A percentile compares a stretch with the other conserved stretches of the same genome.
phyloP scores from a whole-genome alignment of 768 basidiomycete species.

The Cystobasidium onofrii region DNA sequence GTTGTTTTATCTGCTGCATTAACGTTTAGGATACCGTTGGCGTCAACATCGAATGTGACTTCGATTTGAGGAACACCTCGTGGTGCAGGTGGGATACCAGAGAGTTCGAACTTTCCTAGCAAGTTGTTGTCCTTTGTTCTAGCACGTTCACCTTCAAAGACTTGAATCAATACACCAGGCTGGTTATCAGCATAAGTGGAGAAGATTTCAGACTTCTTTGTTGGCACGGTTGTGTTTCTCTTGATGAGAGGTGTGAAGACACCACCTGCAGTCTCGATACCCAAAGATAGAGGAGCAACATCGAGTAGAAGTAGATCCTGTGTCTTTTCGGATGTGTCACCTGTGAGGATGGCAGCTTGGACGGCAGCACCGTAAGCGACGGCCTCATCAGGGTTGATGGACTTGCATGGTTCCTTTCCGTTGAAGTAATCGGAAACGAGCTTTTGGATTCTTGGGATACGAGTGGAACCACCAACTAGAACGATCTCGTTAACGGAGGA shows the following conservation, averaged over 20 bases:
- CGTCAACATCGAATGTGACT: slow-evolving; percentile 96
- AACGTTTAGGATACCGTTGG: slow-evolving; percentile 86
- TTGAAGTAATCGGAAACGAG: slow-evolving; percentile 98
- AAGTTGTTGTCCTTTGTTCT: slow-evolving; percentile 98
- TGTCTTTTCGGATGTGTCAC: slow-evolving; percentile 96
- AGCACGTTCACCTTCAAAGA: slow-evolving; percentile 89
- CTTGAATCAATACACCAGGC: slow-evolving; percentile 95
- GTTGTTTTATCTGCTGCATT: slow-evolving; percentile 61
- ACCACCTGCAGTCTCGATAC: slow-evolving; percentile 98
- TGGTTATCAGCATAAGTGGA: slow-evolving; percentile 98
- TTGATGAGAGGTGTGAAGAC: slow-evolving; percentile 98
- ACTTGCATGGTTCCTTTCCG: slow-evolving; percentile 94
- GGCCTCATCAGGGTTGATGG: slow-evolving; percentile 98
- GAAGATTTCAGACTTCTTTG: slow-evolving; percentile 97
- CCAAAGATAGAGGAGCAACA: slow-evolving; percentile 77
- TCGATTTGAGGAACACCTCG: slow-evolving; percentile 97
- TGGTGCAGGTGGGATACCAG: slow-evolving; percentile 90
- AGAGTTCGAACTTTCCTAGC: slow-evolving; percentile 96
- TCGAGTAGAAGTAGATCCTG: slow-evolving; percentile 93
- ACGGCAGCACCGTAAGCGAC: slow-evolving; percentile 98
- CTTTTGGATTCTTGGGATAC: slow-evolving; percentile 94
- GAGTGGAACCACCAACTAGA: slow-evolving; percentile 93
- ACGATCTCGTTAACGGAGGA: slow-evolving; percentile 91
- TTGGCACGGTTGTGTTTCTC: slow-evolving; percentile 96
- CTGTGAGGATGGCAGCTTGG: slow-evolving; percentile 94